Base-by-base conservation (phyloP, 352 stramenopile species). In the Pythium aphanidermatum region DNA sequence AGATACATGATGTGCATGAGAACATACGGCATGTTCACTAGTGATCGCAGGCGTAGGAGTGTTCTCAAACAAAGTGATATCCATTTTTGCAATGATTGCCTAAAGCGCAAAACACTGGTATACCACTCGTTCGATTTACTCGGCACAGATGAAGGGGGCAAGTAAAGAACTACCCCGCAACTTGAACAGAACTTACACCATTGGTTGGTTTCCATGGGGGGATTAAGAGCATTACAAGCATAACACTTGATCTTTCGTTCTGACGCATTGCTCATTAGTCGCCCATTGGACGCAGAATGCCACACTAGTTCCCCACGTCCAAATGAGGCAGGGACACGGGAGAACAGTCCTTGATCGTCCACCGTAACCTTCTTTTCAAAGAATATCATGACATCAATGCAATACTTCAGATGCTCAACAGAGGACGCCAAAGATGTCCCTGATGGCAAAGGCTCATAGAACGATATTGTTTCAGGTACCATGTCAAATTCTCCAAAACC, bases 1-100 rank as follows among this genome's bases (percentile, higher is more conserved):
- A 94, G 60, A 26, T 92, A 91, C 76, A 94, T 83, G 16, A 83
- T 53, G 51, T 94, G 82, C 77, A 91, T 87, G 13, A 94, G 51
- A 16, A 94, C 35, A 55, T 84, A 92, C 17, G 82, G 80, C 74
- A 90, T 83, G 36, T 88, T 91, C 33, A 67, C 70, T 26, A 88
- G 49, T 5, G 65, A 68, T 48, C 84, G 80, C 0, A 74, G 72
- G 3, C 74, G 64, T 33, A 90, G 63, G 9, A 94, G 50, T 13
- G 49, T 74, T 26, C 78, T 64, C 17, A 90, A 19, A 41, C 75
- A 91, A 10, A 76, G 51, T 3, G 71, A 75, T 39, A 92, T 90
- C 82, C 82, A 94, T 38, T 85, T 88, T 31, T 92, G 79, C 13
- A 94, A 51, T 1, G 79, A 86, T 37, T 83, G 62, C 0, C 82